These are phyloP conservation scores for Hyaloscypha variabilis DNA, from an alignment of 495 filamentous ascomycete genomes.

Conservation along the genomic window DNA sequence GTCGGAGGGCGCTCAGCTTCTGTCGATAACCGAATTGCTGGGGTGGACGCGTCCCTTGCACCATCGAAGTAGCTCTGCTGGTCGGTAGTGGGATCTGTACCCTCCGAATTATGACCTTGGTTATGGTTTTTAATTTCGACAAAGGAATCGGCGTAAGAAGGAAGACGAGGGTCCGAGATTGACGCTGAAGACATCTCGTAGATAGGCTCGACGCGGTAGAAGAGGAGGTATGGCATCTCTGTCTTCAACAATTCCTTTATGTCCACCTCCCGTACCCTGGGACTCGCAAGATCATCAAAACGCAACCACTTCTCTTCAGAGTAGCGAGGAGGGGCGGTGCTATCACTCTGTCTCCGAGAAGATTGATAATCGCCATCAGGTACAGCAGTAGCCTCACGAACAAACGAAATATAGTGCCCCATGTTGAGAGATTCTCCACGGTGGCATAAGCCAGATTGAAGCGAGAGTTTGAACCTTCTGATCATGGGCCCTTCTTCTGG, in stretches of 20 bases:
- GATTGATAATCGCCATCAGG: conserved; percentile 52
- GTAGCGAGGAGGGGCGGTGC: conserved; percentile 50
- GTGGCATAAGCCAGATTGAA: conserved; percentile 92
- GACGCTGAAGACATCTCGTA: conserved; percentile 57
- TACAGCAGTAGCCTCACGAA: conserved; percentile 64
- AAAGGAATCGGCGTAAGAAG: conserved; percentile 46
- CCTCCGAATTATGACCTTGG: conserved; percentile 38
- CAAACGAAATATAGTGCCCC: conserved; percentile 87
- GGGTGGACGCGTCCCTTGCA: conserved; percentile 24
- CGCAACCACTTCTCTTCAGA: conserved; percentile 79
- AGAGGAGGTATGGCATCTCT: conserved; percentile 93
- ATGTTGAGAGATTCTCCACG: conserved; percentile 85
- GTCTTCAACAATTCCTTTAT: conserved; percentile 69
- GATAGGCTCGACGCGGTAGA: conserved; percentile 92
- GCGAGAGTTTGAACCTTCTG: conserved; percentile 83
- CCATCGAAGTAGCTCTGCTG: conserved; percentile 38
- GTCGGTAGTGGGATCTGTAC: conserved; percentile 36
- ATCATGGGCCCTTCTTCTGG: conserved; percentile 58
- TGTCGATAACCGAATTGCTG: conserved; percentile 30
- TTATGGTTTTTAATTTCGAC: conserved; percentile 38
- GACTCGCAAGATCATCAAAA: conserved; percentile 80
- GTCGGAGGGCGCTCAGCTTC: conserved; percentile 34
- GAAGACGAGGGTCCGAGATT: conserved; percentile 19
- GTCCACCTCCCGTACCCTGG: conserved; percentile 75
- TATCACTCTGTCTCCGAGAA: conserved; percentile 52